phyloP scores from a whole-genome alignment of 2,329 filamentous ascomycete genomes.

The Lasiodiplodia theobromae region DNA sequence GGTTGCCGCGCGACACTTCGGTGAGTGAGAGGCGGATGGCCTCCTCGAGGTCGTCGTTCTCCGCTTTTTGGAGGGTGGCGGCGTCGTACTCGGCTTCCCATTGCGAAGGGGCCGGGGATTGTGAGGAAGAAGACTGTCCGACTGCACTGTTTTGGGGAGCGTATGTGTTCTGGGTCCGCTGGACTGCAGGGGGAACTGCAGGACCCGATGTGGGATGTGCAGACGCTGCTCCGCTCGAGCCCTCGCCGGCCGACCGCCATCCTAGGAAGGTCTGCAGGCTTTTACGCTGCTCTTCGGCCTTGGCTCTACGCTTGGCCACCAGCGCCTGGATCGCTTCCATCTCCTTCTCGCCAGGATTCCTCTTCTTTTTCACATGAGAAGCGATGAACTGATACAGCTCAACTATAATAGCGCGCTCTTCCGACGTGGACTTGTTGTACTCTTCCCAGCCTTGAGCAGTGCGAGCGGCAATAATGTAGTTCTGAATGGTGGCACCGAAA shows the following conservation, averaged over 20 bases:
- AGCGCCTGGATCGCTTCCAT: conserved; percentile 61
- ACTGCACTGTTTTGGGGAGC: neutral
- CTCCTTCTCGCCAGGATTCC: conserved; percentile 54
- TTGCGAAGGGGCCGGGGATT: neutral
- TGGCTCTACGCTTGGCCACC: conserved; percentile 41
- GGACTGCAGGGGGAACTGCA: neutral
- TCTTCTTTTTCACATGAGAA: conserved; percentile 65
- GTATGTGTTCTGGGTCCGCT: neutral
- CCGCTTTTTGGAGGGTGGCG: conserved; percentile 31
- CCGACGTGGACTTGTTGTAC: conserved; percentile 58
- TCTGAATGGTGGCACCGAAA: conserved; percentile 74
- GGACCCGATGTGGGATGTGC: neutral
- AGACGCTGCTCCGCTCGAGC: neutral
- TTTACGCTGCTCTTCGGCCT: conserved; percentile 33
- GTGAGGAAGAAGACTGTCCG: neutral
- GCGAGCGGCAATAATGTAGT: conserved; percentile 80
- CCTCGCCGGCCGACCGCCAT: neutral
- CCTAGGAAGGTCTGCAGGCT: conserved; percentile 30
- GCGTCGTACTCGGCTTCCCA: conserved; percentile 7
- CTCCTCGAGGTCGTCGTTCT: conserved; percentile 64
- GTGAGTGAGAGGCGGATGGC: conserved; percentile 71
- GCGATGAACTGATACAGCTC: conserved; percentile 68
- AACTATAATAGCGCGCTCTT: conserved; percentile 71
- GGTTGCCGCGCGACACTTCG: conserved; percentile 73
- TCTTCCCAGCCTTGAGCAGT: conserved; percentile 78